Percentiles rank a stretch among this genome's conserved stretches.
Conservation (phyloP, 306 rosid species). For the Citrullus mucosospermus region DNA sequence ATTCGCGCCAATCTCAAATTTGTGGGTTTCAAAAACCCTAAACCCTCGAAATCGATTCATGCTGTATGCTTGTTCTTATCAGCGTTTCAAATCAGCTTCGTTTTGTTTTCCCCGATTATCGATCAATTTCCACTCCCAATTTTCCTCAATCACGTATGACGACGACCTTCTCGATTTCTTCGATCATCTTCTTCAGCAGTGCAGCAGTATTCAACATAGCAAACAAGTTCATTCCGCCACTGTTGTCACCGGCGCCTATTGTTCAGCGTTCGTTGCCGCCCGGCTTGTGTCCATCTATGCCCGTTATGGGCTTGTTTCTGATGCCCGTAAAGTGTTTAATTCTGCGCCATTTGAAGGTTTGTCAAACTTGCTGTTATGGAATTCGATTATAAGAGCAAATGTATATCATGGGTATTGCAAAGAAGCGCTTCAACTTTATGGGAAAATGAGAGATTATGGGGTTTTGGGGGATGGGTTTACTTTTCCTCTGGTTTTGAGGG, state of each 20-base stretch:
- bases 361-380: conserved; percentile 46
- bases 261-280: conserved; percentile 45
- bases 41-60: conserved; percentile 12
- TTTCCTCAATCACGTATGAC: neutral
- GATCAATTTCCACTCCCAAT: neutral
- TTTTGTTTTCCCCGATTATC: conserved; percentile 8
- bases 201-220: conserved; percentile 27
- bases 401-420: conserved; percentile 39
- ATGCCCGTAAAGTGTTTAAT: conserved; percentile 41
- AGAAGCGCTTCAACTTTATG: conserved; percentile 30
- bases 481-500: conserved; percentile 46
- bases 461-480: conserved; percentile 68
- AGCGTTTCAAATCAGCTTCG: conserved; percentile 9
- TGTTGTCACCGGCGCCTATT: conserved; percentile 17
- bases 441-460: conserved; percentile 48
- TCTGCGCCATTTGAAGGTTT: conserved; percentile 17
- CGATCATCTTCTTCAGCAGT: conserved; percentile 25
- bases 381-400: conserved; percentile 61
- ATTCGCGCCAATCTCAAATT: neutral
- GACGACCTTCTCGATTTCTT: conserved; percentile 36
- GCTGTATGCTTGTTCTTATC: conserved; percentile 26
- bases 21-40: neutral
- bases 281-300: conserved; percentile 40
- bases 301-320: conserved; percentile 23
- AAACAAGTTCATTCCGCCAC: conserved; percentile 49